Conservation (phyloP, 2,329 filamentous ascomycete genomes). For the Sclerotinia subarctica region DNA sequence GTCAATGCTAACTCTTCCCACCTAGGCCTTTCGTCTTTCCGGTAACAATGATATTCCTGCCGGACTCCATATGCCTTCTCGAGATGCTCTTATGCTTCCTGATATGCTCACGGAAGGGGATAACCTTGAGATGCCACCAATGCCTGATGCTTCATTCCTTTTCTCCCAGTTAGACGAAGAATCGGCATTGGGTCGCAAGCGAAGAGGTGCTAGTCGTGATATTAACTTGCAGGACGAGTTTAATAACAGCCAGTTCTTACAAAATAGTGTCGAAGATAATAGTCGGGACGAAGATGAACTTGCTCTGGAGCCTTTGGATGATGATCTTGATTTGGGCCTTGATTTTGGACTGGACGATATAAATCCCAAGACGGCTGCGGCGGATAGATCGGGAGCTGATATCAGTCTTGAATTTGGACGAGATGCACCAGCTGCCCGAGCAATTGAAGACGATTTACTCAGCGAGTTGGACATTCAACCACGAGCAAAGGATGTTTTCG, state of each 20-base stretch:
- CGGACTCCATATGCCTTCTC: conserved; percentile 74
- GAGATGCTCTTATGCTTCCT: conserved; percentile 82
- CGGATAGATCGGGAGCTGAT: conserved; percentile 41
- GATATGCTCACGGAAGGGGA: conserved; percentile 94
- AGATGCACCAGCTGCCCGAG: conserved; percentile 69
- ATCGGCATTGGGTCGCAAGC: conserved; percentile 54
- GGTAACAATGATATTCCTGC: conserved; percentile 95
- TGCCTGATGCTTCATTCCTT: conserved; percentile 83
- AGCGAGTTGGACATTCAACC: conserved; percentile 57
- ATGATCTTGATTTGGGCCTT: conserved; percentile 71
- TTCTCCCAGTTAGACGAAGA: conserved; percentile 70
- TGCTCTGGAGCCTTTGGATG: conserved; percentile 53
- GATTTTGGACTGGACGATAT: conserved; percentile 53
- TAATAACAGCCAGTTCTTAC: conserved; percentile 76
- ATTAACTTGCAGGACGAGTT: conserved; percentile 69
- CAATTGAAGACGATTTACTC: conserved; percentile 67
- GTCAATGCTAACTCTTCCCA: conserved; percentile 39
- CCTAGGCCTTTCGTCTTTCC: conserved; percentile 83
- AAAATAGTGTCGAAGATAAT: conserved; percentile 52
- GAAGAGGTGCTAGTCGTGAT: conserved; percentile 57
- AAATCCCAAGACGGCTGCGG: conserved; percentile 29
- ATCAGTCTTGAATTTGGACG: conserved; percentile 83
- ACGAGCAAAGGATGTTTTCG: conserved; percentile 53
- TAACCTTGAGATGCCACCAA: conserved; percentile 70
- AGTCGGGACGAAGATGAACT: conserved; percentile 53